Conservation (phyloP, 495 filamentous ascomycete species). For the Sporormia fimetaria region DNA sequence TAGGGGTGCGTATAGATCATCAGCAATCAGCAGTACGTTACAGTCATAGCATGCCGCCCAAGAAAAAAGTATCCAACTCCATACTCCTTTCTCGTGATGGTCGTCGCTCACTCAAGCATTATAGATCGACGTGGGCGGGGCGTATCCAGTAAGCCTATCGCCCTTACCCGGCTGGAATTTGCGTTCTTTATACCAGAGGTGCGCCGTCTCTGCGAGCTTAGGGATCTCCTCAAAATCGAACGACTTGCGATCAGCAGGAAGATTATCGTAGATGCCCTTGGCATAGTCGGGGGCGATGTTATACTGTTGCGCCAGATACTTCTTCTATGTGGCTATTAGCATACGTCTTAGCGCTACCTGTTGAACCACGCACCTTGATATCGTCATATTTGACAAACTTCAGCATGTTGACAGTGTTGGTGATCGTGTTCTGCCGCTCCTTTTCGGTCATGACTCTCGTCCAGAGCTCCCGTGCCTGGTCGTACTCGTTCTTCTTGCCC, state of each 20-base stretch:
- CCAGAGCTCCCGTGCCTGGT: conserved; percentile 42
- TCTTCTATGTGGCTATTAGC: too few species aligned
- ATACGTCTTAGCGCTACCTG: too few species aligned
- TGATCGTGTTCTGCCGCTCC: conserved; percentile 36
- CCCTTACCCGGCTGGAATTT: conserved; percentile 36
- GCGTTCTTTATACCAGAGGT: conserved; percentile 36
- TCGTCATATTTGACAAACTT: conserved; percentile 29
- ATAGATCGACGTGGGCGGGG: conserved; percentile 28
- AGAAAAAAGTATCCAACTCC: too few species aligned
- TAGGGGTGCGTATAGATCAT: too few species aligned
- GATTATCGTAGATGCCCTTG: conserved; percentile 36
- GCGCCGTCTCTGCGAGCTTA: conserved; percentile 33
- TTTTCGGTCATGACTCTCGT: conserved; percentile 37
- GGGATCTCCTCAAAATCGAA: conserved; percentile 36
- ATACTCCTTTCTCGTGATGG: too few species aligned
- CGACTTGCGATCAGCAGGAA: conserved; percentile 29
- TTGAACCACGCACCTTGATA: conserved; percentile 15
- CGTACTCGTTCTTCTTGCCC: conserved; percentile 43
- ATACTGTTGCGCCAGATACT: conserved; percentile 45
- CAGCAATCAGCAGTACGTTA: too few species aligned
- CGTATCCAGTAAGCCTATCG: conserved; percentile 31
- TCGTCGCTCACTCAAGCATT: conserved; percentile 7
- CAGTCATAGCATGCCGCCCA: too few species aligned
- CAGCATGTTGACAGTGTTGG: conserved; percentile 39
- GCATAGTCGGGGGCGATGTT: conserved; percentile 41